Conservation (phyloP, 2,329 filamentous ascomycete species). For the Blastomyces silverae region DNA sequence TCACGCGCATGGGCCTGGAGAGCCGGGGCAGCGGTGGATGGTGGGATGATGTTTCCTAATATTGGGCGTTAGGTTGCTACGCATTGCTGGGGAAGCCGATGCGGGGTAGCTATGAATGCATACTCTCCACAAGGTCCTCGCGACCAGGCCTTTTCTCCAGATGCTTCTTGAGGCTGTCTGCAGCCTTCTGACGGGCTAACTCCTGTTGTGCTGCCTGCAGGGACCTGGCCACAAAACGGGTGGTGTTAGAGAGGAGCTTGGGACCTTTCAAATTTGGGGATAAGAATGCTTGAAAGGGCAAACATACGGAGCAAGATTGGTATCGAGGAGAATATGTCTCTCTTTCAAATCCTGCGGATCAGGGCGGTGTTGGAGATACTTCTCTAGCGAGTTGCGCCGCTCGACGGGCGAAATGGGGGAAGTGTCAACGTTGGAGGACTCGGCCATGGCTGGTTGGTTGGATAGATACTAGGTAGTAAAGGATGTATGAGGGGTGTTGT, state of each 20-base stretch:
- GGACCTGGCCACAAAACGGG: neutral
- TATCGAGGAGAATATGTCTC: conserved; percentile 61
- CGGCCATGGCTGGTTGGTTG: conserved; percentile 3
- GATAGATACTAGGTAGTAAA: neutral
- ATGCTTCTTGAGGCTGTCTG: conserved; percentile 58
- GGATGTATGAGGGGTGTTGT: neutral
- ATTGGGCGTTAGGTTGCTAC: neutral
- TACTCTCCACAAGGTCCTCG: conserved; percentile 72
- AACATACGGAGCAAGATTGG: conserved; percentile 58
- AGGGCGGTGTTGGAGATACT: conserved; percentile 64
- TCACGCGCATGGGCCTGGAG: conserved; percentile 75
- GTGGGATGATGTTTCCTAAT: conserved; percentile 80
- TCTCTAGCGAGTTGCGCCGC: conserved; percentile 62
- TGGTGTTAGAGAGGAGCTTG: neutral
- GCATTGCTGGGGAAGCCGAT: conserved; percentile 14
- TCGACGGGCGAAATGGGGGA: conserved; percentile 53
- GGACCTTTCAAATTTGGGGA: neutral
- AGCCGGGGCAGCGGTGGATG: conserved; percentile 67
- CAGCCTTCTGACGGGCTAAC: conserved; percentile 57
- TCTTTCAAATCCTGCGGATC: conserved; percentile 60
- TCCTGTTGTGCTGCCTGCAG: conserved; percentile 57
- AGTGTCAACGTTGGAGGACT: conserved; percentile 44
- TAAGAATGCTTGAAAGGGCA: neutral
- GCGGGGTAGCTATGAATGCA: conserved; percentile 28
- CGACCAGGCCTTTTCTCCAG: conserved; percentile 60